These are phyloP conservation scores for Diaporthe amygdali DNA, from an alignment of 2,329 filamentous ascomycete genomes.

Conservation along the genomic window DNA sequence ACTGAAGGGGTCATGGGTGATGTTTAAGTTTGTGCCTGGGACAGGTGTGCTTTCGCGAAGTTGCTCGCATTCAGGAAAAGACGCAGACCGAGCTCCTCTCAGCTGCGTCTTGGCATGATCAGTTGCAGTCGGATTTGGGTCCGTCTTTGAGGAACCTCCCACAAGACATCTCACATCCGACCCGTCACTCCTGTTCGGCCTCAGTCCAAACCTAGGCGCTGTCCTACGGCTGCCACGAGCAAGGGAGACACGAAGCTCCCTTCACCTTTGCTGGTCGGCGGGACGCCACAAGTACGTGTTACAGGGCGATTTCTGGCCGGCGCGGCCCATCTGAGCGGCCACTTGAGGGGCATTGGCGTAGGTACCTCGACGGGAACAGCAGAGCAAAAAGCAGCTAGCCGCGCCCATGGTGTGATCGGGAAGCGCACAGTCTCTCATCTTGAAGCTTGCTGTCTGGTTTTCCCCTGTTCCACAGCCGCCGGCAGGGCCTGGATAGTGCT, in stretches of 20 bases:
- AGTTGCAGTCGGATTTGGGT: constrained; percentile 24
- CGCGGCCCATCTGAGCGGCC: constrained; percentile 11
- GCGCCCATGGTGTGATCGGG: constrained; percentile 13
- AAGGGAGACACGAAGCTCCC: neutral
- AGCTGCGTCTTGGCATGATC: neutral
- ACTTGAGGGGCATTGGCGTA: constrained; percentile 9
- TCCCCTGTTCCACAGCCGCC: constrained; percentile 13
- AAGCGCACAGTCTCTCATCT: constrained; percentile 11
- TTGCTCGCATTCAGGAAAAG: constrained; percentile 4
- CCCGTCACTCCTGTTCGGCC: constrained; percentile 21
- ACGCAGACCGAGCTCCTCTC: neutral
- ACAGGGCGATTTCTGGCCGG: constrained; percentile 5
- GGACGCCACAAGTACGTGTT: neutral
- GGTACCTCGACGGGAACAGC: constrained; percentile 1
- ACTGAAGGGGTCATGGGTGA: constrained; percentile 1
- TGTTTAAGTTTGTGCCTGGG: constrained; percentile 8
- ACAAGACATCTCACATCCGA: constrained; percentile 24
- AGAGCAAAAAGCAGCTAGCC: constrained; percentile 21
- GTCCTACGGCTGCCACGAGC: constrained; percentile 16
- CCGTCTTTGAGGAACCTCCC: constrained; percentile 25
- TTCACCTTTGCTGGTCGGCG: neutral
- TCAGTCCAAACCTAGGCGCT: constrained; percentile 14
- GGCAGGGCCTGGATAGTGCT: constrained; percentile 8
- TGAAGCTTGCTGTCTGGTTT: constrained; percentile 1
- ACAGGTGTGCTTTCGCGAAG: constrained; percentile 5